Evolutionary conservation across 139 green algal genomes (phyloP).

Genomic region (Tetraselmis striata): DNA sequence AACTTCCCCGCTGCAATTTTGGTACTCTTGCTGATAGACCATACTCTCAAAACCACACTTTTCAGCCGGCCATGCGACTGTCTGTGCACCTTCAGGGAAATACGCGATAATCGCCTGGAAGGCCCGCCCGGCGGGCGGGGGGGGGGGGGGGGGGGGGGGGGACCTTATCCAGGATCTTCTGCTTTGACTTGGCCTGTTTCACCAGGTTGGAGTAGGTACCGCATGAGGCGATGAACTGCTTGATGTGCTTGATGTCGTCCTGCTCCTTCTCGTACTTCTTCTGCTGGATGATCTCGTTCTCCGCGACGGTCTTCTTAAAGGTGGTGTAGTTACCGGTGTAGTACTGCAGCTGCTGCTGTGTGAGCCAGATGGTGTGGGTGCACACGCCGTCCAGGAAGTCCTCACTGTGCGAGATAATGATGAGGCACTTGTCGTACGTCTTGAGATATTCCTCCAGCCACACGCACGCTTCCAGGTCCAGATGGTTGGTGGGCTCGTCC

Average conservation of each 20-base stretch:
- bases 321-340: constrained; percentile 61
- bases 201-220: constrained; percentile 69
- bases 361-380: constrained; percentile 60
- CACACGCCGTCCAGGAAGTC: constrained; percentile 68
- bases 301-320: constrained; percentile 40
- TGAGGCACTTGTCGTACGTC: constrained; percentile 25
- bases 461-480: constrained; percentile 57
- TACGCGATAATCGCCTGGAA: too few relatives aligned
- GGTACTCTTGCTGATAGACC: too few relatives aligned
- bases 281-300: constrained; percentile 55
- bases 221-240: constrained; percentile 56
- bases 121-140: too few relatives aligned
- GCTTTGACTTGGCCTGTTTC: constrained; percentile 73
- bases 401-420: constrained; percentile 31
- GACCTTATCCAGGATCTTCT: constrained; percentile 82
- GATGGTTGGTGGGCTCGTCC: constrained; percentile 40
- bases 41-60: too few relatives aligned
- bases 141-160: too few relatives aligned
- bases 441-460: constrained; percentile 61
- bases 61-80: too few relatives aligned
- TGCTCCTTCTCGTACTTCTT: constrained; percentile 62
- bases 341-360: constrained; percentile 46
- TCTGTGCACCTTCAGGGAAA: too few relatives aligned
- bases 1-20: too few relatives aligned
- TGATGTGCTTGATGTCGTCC: constrained; percentile 56